These are phyloP conservation scores for Vitis hybrid DNA, from an alignment of 177 flowering plant species.

Conservation along the genomic window DNA sequence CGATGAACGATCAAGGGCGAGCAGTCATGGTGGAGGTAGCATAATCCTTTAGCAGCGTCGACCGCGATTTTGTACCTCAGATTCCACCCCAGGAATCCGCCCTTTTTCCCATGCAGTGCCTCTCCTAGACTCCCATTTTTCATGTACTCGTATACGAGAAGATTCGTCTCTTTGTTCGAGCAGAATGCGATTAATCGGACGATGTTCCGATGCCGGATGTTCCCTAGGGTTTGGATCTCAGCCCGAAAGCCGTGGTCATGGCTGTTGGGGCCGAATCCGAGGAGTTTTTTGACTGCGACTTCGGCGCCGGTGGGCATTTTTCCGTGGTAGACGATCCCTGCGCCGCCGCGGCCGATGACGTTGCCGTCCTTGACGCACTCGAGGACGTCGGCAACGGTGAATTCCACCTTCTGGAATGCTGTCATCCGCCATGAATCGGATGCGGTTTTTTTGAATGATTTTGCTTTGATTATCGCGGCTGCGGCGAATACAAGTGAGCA, in stretches of 20 bases:
- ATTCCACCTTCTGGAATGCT: conserved; percentile 71
- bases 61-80: conserved; percentile 75
- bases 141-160: conserved; percentile 81
- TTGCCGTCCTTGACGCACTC: conserved; percentile 85
- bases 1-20: conserved; percentile 82
- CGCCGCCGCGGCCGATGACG: conserved; percentile 88
- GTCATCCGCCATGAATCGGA: conserved; percentile 76
- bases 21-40: conserved; percentile 97
- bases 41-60: conserved; percentile 83
- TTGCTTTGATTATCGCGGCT: conserved; percentile 71
- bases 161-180: conserved; percentile 52
- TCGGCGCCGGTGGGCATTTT: conserved; percentile 73
- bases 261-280: conserved; percentile 47
- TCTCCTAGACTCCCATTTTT: conserved; percentile 93
- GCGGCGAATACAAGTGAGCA: conserved; percentile 68
- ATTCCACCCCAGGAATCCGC: conserved; percentile 65
- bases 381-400: conserved; percentile 59
- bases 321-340: conserved; percentile 86
- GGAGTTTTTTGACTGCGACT: conserved; percentile 81
- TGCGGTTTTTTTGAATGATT: conserved; percentile 41
- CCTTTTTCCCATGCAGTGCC: conserved; percentile 72
- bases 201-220: conserved; percentile 84
- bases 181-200: conserved; percentile 82
- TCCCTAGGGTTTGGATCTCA: conserved; percentile 80
- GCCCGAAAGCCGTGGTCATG: conserved; percentile 87